Conservation (phyloP, 257 asterid species). For the Petunia secreta region DNA sequence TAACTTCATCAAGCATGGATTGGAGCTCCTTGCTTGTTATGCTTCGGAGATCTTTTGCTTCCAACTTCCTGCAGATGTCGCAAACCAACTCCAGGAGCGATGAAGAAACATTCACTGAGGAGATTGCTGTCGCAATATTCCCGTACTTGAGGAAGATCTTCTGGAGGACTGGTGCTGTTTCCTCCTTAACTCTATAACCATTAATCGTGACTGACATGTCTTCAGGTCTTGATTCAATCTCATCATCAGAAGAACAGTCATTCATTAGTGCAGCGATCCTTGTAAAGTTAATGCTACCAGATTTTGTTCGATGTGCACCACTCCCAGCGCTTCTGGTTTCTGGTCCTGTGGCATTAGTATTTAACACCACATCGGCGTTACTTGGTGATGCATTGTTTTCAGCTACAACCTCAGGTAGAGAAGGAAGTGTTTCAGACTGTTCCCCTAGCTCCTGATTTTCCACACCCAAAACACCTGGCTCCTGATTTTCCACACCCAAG, state of each 20-base stretch:
- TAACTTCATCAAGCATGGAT: constrained; percentile 6
- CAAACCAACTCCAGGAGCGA: constrained; percentile 16
- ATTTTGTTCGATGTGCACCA: neutral
- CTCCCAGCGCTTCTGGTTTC: neutral
- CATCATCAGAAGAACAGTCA: constrained; percentile 16
- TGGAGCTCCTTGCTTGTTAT: constrained; percentile 17
- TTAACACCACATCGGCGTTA: neutral
- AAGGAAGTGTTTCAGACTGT: neutral
- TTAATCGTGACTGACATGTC: constrained; percentile 19
- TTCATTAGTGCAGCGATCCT: constrained; percentile 18
- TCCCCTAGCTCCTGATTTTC: neutral
- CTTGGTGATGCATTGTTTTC: neutral
- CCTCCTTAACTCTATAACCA: constrained; percentile 27
- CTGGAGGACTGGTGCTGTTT: constrained; percentile 26
- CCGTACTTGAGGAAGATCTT: constrained; percentile 26
- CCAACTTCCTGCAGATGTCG: neutral
- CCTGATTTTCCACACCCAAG: no score
- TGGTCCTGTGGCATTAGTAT: neutral
- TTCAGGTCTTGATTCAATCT: constrained; percentile 16
- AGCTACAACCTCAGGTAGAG: constrained; percentile 2
- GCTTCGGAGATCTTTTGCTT: constrained; percentile 1
- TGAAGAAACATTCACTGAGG: constrained; percentile 4
- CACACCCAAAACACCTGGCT: no score
- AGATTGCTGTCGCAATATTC: constrained; percentile 32
- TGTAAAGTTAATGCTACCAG: constrained; percentile 20